phyloP scores from a whole-genome alignment of 2,329 filamentous ascomycete genomes.

The Chlorencoelia australis region DNA sequence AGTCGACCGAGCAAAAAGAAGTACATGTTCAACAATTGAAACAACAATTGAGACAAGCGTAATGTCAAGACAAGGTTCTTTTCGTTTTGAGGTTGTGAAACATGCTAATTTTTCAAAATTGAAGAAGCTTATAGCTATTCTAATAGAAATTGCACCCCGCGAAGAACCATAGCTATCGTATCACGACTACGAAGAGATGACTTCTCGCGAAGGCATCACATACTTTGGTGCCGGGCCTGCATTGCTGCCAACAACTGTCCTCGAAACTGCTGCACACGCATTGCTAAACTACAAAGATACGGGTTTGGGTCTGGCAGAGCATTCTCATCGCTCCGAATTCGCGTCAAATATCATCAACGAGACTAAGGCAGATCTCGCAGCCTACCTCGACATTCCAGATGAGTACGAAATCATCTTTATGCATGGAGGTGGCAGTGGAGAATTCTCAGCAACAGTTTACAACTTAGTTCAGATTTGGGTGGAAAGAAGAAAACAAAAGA shows the following conservation, averaged over 20 bases:
- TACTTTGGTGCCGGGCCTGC: conserved; percentile 91
- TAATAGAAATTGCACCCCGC: no score
- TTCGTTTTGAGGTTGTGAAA: no score
- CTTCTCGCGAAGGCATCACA: conserved; percentile 42
- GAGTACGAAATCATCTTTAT: conserved; percentile 85
- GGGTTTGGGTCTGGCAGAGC: conserved; percentile 80
- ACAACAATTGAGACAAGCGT: no score
- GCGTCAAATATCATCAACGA: conserved; percentile 72
- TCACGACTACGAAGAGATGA: conserved; percentile 4
- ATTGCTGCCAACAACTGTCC: conserved; percentile 69
- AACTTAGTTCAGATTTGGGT: conserved; percentile 82
- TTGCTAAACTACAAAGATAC: conserved; percentile 74
- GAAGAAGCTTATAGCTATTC: no score
- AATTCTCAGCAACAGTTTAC: conserved; percentile 76
- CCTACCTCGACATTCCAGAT: conserved; percentile 70
- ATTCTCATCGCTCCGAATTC: conserved; percentile 75
- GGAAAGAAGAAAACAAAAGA: conserved; percentile 50
- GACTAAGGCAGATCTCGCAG: conserved; percentile 62
- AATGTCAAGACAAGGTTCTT: no score
- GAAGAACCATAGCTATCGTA: no score
- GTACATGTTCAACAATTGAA: no score
- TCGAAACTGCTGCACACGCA: conserved; percentile 65
- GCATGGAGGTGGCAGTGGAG: conserved; percentile 75
- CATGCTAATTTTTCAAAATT: no score
- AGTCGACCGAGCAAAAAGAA: no score